Conservation (phyloP, 257 asterid species). For the Solanum neorickii region DNA sequence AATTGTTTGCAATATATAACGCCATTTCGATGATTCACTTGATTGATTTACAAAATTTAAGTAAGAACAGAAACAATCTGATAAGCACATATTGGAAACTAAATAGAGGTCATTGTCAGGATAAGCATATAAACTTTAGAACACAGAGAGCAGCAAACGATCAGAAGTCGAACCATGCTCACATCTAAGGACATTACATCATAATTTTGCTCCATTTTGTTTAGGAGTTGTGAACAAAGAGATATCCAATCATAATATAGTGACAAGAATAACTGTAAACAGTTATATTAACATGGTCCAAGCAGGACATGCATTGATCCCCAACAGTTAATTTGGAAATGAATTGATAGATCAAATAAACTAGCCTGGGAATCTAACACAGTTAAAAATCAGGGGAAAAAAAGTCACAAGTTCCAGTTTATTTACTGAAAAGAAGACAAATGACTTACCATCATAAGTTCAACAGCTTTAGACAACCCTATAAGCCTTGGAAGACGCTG, state of each 20-base stretch:
- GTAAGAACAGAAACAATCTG: background rate
- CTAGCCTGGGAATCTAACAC: background rate
- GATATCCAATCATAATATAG: background rate
- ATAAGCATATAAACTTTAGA: background rate
- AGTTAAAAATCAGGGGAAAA: background rate
- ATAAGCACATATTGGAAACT: background rate
- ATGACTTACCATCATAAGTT: conserved; percentile 69
- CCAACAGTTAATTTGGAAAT: background rate
- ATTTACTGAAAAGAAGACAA: background rate
- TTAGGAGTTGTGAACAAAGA: background rate
- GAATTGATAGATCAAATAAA: background rate
- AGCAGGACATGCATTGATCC: background rate
- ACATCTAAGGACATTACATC: background rate
- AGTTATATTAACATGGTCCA: background rate
- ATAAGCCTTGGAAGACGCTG: conserved; percentile 94
- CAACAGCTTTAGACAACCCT: conserved; percentile 85
- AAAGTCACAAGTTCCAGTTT: background rate
- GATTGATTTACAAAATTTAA: background rate
- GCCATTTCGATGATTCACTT: background rate
- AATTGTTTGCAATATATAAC: background rate
- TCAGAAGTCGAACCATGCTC: background rate
- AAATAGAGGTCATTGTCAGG: background rate
- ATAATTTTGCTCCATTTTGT: background rate
- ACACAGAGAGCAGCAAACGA: background rate
- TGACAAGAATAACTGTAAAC: background rate